Percentiles rank a stretch among this genome's conserved stretches.
Conservation (phyloP, 2,329 filamentous ascomycete species). For the Dothideomycetes sp. region DNA sequence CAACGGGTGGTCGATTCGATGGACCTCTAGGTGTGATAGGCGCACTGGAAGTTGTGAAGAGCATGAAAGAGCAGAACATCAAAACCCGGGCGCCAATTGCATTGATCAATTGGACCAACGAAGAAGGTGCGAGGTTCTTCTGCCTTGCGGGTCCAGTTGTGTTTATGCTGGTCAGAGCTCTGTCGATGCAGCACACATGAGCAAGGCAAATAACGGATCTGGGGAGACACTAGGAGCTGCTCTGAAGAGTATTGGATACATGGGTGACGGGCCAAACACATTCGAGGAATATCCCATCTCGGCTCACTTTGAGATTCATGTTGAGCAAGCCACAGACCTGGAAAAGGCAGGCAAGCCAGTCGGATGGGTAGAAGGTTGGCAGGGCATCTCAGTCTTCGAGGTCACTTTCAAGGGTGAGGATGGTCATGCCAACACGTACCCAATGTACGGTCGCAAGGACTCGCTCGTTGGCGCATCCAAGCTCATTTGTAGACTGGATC, state of each 20-base stretch:
- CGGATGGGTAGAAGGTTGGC: constrained; percentile 15
- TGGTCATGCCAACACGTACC: constrained; percentile 8
- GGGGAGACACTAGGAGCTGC: constrained; percentile 18
- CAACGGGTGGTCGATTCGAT: constrained; percentile 13
- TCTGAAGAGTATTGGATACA: constrained; percentile 21
- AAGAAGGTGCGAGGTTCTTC: constrained; percentile 16
- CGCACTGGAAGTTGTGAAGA: constrained; percentile 12
- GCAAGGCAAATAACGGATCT: constrained; percentile 14
- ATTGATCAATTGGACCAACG: constrained; percentile 9
- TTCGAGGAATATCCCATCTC: constrained; percentile 15
- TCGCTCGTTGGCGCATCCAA: constrained; percentile 14
- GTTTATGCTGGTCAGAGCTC: constrained; percentile 14
- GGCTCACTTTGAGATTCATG: constrained; percentile 18
- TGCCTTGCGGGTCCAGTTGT: constrained; percentile 11
- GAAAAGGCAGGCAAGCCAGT: constrained; percentile 14
- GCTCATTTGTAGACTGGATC: constrained; percentile 15
- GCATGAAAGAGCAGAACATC: constrained; percentile 7
- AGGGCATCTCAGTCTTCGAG: constrained; percentile 18
- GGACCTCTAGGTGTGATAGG: constrained; percentile 13
- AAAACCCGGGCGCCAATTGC: constrained; percentile 11
- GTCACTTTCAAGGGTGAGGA: constrained; percentile 12
- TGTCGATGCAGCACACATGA: constrained; percentile 18
- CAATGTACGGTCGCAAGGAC: not conserved
- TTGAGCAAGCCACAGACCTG: constrained; percentile 14
- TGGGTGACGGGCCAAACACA: constrained; percentile 17